Evolutionary conservation across 2,329 filamentous ascomycete genomes (phyloP).

Genomic region (Didymella keratinophila): DNA sequence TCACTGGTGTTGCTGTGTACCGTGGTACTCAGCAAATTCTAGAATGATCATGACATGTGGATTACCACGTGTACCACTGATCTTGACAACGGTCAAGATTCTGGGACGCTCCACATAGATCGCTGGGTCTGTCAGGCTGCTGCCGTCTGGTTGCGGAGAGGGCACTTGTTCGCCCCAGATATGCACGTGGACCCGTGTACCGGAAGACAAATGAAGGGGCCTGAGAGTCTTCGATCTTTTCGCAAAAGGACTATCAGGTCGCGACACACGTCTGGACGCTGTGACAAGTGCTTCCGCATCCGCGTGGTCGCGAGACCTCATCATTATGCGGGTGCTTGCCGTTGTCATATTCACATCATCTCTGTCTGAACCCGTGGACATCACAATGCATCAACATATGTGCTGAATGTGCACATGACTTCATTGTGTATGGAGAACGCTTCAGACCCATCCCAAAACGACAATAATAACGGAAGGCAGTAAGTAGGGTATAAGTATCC

Average conservation of each 20-base stretch:
- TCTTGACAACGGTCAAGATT: neutral
- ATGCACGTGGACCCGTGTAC: too few species aligned
- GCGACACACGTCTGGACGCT: neutral
- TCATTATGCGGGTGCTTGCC: neutral
- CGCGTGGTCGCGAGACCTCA: neutral
- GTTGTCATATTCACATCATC: neutral
- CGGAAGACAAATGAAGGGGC: too few species aligned
- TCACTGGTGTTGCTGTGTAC: neutral
- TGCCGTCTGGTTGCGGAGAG: slow-evolving; percentile 7
- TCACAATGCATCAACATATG: neutral
- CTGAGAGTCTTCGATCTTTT: too few species aligned
- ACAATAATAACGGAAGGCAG: slow-evolving; percentile 7
- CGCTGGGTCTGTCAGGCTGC: slow-evolving; percentile 6
- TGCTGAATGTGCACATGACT: slow-evolving; percentile 2
- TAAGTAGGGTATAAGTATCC: slow-evolving; percentile 21
- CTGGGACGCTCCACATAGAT: neutral
- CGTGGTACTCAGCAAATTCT: neutral
- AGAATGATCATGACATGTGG: neutral
- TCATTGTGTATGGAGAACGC: slow-evolving; percentile 4
- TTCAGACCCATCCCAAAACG: slow-evolving; percentile 20
- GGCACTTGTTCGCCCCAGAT: too few species aligned
- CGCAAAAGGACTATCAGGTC: too few species aligned
- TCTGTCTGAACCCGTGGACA: neutral
- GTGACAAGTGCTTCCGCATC: neutral
- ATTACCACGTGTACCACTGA: neutral